Percentiles rank a stretch among this genome's conserved stretches.
Evolutionary conservation across 75 land plant species (phyloP).

Genomic region (Pinus taeda): DNA sequence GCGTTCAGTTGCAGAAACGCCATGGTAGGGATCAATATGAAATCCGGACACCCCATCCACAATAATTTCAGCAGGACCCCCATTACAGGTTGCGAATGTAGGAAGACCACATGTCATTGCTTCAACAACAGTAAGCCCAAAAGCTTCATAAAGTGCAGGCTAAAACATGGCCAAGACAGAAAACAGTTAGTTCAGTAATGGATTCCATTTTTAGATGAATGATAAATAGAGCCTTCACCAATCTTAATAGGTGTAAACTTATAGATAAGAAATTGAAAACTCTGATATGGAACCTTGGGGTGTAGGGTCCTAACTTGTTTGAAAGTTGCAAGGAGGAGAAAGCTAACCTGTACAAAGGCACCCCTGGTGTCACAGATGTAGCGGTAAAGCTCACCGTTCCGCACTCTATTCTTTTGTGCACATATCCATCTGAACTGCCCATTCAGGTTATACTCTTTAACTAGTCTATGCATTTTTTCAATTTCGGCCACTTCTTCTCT

Average conservation of each 20-base stretch:
- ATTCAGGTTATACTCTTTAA: slow-evolving; percentile 42
- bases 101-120: slow-evolving; percentile 72
- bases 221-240: too few relatives aligned
- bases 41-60: slow-evolving; percentile 61
- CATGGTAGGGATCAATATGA: slow-evolving; percentile 61
- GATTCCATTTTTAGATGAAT: too few relatives aligned
- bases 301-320: too few relatives aligned
- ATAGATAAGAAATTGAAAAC: too few relatives aligned
- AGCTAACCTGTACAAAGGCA: slow-evolving; percentile 53
- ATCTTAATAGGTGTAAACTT: too few relatives aligned
- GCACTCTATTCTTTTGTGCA: slow-evolving; percentile 48
- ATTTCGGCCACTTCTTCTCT: slow-evolving; percentile 65
- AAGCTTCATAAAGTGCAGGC: slow-evolving; percentile 68
- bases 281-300: too few relatives aligned
- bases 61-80: slow-evolving; percentile 70
- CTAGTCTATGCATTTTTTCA: slow-evolving; percentile 55
- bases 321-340: neutral
- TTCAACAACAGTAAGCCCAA: slow-evolving; percentile 62
- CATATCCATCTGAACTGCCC: slow-evolving; percentile 61
- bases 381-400: slow-evolving; percentile 66
- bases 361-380: slow-evolving; percentile 62
- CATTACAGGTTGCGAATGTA: slow-evolving; percentile 54
- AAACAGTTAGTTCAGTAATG: too few relatives aligned
- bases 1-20: slow-evolving; percentile 23
- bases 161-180: slow-evolving; percentile 5